Conservation (phyloP, 306 rosid species). For the Quercus berberidifolia region DNA sequence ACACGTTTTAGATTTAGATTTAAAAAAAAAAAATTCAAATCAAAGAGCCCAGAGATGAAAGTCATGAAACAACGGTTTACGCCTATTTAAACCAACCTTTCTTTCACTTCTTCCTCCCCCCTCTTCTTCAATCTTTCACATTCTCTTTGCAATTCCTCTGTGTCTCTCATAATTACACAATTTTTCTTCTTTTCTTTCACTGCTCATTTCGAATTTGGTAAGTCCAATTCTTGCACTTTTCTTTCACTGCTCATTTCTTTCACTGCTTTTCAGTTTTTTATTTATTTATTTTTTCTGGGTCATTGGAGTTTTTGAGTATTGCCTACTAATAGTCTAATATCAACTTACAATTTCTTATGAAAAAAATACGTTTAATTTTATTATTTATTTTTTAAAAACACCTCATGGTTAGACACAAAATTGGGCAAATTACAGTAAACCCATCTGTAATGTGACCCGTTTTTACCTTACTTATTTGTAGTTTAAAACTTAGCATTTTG, state of each 20-base stretch:
- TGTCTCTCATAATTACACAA: neutral
- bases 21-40: neutral
- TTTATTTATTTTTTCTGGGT: neutral
- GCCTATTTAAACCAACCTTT: slow-evolving; percentile 50
- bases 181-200: neutral
- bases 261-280: slow-evolving; percentile 3
- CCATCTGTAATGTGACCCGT: rapidly evolving
- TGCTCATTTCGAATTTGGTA: slow-evolving; percentile 32
- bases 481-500: too few species aligned
- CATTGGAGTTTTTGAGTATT: neutral
- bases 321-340: too few species aligned
- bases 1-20: too few species aligned
- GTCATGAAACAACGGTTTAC: slow-evolving; percentile 9
- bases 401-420: too few species aligned
- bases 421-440: too few species aligned
- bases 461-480: too few species aligned
- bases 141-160: neutral
- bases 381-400: too few species aligned
- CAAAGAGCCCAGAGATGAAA: slow-evolving; percentile 4
- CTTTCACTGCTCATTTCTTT: slow-evolving; percentile 7
- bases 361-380: too few species aligned
- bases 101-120: slow-evolving; percentile 46
- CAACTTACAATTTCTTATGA: too few species aligned
- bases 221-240: slow-evolving; percentile 14
- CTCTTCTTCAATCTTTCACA: slow-evolving; percentile 22